These are phyloP conservation scores for Oryza glaberrima DNA, from an alignment of 176 grass and related monocot species.

Conservation along the genomic window DNA sequence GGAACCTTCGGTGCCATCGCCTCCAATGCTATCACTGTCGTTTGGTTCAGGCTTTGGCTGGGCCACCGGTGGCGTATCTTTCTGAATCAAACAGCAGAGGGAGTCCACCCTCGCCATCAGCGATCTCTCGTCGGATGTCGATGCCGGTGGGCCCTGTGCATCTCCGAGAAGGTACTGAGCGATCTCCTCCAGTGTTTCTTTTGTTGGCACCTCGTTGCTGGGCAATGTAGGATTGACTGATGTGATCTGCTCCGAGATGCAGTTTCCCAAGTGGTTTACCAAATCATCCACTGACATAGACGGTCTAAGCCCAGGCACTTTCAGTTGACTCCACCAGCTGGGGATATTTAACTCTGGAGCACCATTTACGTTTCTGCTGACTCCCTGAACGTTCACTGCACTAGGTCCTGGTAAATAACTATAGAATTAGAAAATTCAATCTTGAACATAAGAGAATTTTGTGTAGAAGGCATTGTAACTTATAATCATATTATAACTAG, in stretches of 20 bases:
- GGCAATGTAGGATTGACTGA: conserved; percentile 61
- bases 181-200: conserved; percentile 80
- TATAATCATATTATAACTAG: neutral
- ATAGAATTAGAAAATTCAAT: conserved; percentile 27
- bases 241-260: conserved; percentile 80
- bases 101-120: conserved; percentile 86
- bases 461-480: conserved; percentile 8
- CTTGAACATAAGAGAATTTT: neutral
- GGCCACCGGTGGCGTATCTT: conserved; percentile 39
- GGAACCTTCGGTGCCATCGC: conserved; percentile 50
- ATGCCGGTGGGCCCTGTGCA: conserved; percentile 47
- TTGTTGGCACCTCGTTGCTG: conserved; percentile 59
- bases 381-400: conserved; percentile 42
- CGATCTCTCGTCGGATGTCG: conserved; percentile 72
- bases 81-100: conserved; percentile 84
- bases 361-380: conserved; percentile 45
- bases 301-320: conserved; percentile 71
- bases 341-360: conserved; percentile 58
- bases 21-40: conserved; percentile 39
- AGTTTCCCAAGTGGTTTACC: conserved; percentile 84
- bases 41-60: conserved; percentile 48
- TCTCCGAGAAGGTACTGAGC: conserved; percentile 88
- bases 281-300: conserved; percentile 92
- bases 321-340: conserved; percentile 81
- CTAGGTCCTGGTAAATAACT: conserved; percentile 45